Percentiles rank a stretch among this genome's conserved stretches.
Conservation (phyloP, 805 yeast species). For the Nakazawaea ishiwadae region DNA sequence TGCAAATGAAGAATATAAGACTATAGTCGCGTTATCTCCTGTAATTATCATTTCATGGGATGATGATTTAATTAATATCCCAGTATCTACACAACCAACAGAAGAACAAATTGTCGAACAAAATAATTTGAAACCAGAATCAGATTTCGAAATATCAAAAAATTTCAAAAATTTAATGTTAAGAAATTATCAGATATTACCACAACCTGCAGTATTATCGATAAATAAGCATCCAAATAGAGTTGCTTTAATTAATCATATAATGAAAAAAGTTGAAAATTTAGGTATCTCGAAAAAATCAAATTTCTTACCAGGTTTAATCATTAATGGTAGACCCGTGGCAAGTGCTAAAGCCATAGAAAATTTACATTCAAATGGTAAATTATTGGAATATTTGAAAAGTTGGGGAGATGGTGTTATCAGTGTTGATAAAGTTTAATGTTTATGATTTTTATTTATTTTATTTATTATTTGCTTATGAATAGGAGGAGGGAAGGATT, state of each 20-base stretch:
- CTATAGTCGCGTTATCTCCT: conserved; percentile 29
- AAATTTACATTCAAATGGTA: conserved; percentile 18
- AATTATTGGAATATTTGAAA: conserved; percentile 22
- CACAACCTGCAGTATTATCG: conserved; percentile 29
- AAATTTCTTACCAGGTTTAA: conserved; percentile 25
- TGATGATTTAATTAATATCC: conserved; percentile 15
- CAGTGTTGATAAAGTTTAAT: conserved; percentile 17
- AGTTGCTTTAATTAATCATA: conserved; percentile 21
- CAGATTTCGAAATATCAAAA: conserved; percentile 11
- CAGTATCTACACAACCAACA: conserved; percentile 8
- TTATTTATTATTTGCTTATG: neutral
- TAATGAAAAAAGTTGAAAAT: conserved; percentile 16
- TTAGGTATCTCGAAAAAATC: conserved; percentile 17
- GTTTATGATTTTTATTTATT: neutral
- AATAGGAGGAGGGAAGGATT: neutral
- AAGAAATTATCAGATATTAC: conserved; percentile 23
- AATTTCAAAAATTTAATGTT: conserved; percentile 21
- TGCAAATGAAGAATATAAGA: conserved; percentile 25
- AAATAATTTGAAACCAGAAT: conserved; percentile 1
- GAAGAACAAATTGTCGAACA: too few species aligned
- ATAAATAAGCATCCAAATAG: conserved; percentile 30
- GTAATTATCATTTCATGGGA: conserved; percentile 24
- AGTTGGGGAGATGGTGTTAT: conserved; percentile 27
- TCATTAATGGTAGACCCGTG: conserved; percentile 30
- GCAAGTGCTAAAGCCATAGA: conserved; percentile 26